Evolutionary conservation across 495 filamentous ascomycete genomes (phyloP), one percentile per base, ranked within the genome.

Genomic region (Penicillium ochrochloron): DNA sequence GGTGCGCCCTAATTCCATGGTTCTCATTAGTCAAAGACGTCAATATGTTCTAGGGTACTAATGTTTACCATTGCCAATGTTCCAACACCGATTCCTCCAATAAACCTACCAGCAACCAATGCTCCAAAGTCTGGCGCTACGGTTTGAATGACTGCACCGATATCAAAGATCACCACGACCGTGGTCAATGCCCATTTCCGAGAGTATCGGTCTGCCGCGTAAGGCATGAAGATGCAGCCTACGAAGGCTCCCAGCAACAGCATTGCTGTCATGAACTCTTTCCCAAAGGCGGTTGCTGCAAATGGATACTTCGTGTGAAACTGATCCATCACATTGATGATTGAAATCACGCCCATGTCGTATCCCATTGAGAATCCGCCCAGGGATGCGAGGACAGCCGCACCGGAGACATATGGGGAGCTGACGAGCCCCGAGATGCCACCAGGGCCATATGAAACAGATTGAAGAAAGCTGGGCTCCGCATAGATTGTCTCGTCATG

Each of bases 21-120:
- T 15, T 5, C 6, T 27, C 11, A 29, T 15, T 17, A 51, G 11
- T 5, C 23, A 29, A 27, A 1, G 23, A 10, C 5, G 21, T 17
- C 25, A 29, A 11, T 27, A 51, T 25, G 5, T 23, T 17, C 8
- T 6, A 5, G 29, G 25, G 31, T 19, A n/a, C 15, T 11, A 27
- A 23, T 21, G 15, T 39, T 52, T 50, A 64, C 70, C 72, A 76
- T 70, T 21, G 74, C 72, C 23, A 76, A 59, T 0, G 68, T 75
- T 11, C 75, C 75, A 4, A 75, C 67, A 5, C 71, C 75, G 23
- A 78, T 70, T 0, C 76, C 73, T 12, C 70, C 71, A 52, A 76
- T 77, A 14, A 67, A 63, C 14, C 75, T 42, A 1, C 69, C 75
- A 11, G 63, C 70, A 9, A 70, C 65, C 5, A 76, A 56, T 5